These are phyloP conservation scores for Talaromyces sp. DNA, from an alignment of 2,329 filamentous ascomycete species.

Conservation along the genomic window DNA sequence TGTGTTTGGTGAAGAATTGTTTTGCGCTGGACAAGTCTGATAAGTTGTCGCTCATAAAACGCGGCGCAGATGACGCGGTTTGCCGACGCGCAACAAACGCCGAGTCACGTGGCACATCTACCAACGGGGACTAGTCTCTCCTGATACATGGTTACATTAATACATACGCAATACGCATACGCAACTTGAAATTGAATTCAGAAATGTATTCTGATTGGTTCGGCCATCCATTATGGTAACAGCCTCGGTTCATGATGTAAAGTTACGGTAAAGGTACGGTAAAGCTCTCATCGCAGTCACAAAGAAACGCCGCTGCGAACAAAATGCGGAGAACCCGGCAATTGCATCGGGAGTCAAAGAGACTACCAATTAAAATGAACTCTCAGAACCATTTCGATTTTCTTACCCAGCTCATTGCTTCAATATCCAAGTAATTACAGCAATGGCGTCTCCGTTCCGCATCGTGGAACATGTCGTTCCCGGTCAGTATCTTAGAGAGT, in stretches of 20 bases:
- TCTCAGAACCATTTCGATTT: neutral
- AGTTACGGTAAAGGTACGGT: neutral
- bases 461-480: slow-evolving; percentile 69
- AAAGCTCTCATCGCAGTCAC: neutral
- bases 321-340: slow-evolving; percentile 6
- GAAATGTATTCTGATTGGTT: neutral
- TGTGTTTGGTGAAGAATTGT: neutral
- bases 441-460: slow-evolving; percentile 30
- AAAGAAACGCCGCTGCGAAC: neutral
- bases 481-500: slow-evolving; percentile 76
- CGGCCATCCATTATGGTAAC: neutral
- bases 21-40: neutral
- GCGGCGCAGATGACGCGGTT: slow-evolving; percentile 6
- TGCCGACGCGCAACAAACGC: slow-evolving; percentile 9
- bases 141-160: no score
- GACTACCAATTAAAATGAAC: no score
- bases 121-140: no score
- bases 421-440: neutral
- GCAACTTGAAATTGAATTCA: no score
- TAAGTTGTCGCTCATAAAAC: no score
- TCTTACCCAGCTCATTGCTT: neutral
- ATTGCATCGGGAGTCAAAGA: neutral
- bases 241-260: neutral
- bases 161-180: no score
- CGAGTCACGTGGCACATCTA: slow-evolving; percentile 7